Evolutionary conservation across 2,329 filamentous ascomycete genomes (phyloP).

Genomic region (Penicillium sumatraense): DNA sequence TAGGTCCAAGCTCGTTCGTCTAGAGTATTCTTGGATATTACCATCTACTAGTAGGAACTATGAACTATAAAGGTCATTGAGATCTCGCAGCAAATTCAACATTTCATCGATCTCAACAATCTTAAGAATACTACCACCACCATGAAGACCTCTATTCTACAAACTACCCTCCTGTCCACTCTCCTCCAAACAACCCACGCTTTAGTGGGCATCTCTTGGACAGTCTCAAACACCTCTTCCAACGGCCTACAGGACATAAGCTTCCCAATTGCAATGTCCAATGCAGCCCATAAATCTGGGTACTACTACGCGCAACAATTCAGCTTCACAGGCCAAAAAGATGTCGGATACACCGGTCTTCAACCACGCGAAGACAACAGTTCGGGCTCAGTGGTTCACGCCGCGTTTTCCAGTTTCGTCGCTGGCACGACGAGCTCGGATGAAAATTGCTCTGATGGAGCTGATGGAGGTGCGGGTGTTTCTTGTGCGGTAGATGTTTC

Average conservation of each 20-base stretch:
- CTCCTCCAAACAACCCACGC: conserved; percentile 14
- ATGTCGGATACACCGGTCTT: conserved; percentile 35
- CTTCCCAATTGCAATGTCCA: conserved; percentile 60
- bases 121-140: conserved; percentile 1
- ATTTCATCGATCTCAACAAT: background rate
- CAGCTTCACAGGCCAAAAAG: conserved; percentile 23
- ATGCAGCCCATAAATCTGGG: conserved; percentile 25
- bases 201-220: conserved; percentile 17
- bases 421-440: conserved; percentile 27
- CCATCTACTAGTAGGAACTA: background rate
- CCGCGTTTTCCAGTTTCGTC: conserved; percentile 38
- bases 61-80: background rate
- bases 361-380: conserved; percentile 26
- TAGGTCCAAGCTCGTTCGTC: background rate
- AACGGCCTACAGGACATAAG: conserved; percentile 51
- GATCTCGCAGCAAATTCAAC: background rate
- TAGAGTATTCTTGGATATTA: background rate
- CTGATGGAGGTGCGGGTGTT: conserved; percentile 33
- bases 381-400: conserved; percentile 31
- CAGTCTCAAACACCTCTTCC: conserved; percentile 2
- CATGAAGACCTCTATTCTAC: conserved; percentile 14
- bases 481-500: conserved; percentile 31
- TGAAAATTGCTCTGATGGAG: conserved; percentile 31
- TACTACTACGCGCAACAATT: conserved; percentile 38
- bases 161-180: conserved; percentile 6